Base-by-base conservation (phyloP, 2,329 filamentous ascomycete species). In the Ceratocystis ficicola region DNA sequence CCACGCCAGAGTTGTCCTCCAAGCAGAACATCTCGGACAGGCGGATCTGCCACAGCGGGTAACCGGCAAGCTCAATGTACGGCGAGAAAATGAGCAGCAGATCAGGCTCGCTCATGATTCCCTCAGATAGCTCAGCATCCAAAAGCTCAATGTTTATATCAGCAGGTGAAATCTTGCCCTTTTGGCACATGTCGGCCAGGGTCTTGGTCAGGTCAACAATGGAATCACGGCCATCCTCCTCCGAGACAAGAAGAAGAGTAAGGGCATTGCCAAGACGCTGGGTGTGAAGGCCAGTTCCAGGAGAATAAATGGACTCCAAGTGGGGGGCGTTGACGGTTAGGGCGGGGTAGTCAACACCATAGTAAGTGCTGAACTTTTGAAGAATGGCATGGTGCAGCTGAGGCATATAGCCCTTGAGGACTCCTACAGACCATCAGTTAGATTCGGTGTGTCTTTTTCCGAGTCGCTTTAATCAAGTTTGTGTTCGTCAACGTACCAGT, bases 181-280 rank as follows among this genome's bases (percentile, higher is more conserved):
- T 86, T 75, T 97, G 94, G 5, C 90, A 89, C 94, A 99, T 97
- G 73, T 96, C 90, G 5, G 93, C 85, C 25, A 99, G 80, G 0
- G 95, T 97, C 73, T 92, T 90, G 52, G 94, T 99, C 59, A 99
- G 82, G 75, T 99, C 94, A 50, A 99, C 92, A 69, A 99, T 84
- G 3, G 93, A 96, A 72, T 95, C 90, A 65, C 93, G 85, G 62
- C 94, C 93, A 71, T 99, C 94, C 66, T 93, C 88, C 46, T 86
- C 84, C 15, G 90, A 95, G 63, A 99, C 83, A 48, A 99, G 65
- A 15, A 69, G 66, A n/a, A 69, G 28, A 17, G 63, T 61, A 61
- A 69, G 64, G 22, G 64, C 50, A 63, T 69, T 68, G 17, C 52
- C 63, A 15, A 67, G 67, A 10, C 61, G 65, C n/a, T 67, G 65